A percentile compares a stretch with the other conserved stretches of the same genome.
phyloP scores from a whole-genome alignment of 768 basidiomycete species.

The Russula ochroleuca region DNA sequence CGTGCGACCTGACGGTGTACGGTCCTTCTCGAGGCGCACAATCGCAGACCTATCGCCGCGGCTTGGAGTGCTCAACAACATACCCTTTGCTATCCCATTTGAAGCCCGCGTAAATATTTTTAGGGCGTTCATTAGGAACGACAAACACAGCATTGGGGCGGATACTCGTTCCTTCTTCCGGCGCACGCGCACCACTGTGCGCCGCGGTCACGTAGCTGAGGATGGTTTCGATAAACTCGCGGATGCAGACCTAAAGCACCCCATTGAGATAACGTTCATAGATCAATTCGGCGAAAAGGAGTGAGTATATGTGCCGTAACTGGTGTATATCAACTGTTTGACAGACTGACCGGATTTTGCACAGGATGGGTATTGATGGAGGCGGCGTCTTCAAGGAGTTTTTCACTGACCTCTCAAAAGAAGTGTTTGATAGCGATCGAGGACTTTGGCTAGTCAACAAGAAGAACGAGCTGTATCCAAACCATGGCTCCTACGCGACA shows the following conservation, averaged over 20 bases:
- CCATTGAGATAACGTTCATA: constrained; percentile 85
- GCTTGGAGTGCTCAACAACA: constrained; percentile 87
- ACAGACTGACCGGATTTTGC: constrained; percentile 18
- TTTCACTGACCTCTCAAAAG: constrained; percentile 85
- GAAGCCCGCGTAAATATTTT: constrained; percentile 87
- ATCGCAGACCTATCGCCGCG: constrained; percentile 75
- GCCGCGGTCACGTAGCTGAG: constrained; percentile 76
- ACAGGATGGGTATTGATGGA: constrained; percentile 87
- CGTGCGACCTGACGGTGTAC: constrained; percentile 31
- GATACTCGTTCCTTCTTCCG: constrained; percentile 22
- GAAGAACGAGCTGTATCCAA: constrained; percentile 93
- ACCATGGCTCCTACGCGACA: constrained; percentile 86
- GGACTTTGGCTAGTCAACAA: constrained; percentile 90
- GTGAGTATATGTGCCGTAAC: constrained; percentile 43
- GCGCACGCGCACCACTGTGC: constrained; percentile 45
- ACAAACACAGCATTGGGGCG: constrained; percentile 37
- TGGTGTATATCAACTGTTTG: background rate
- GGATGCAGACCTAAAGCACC: constrained; percentile 74
- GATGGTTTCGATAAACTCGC: constrained; percentile 86
- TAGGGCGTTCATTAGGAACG: constrained; percentile 72
- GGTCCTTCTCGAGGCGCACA: constrained; percentile 58
- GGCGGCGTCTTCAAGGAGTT: constrained; percentile 99
- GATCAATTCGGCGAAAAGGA: constrained; percentile 85
- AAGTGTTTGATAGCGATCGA: constrained; percentile 91
- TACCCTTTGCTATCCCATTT: constrained; percentile 94